Conservation (phyloP, 768 basidiomycete species). For the Lactarius hengduanensis region DNA sequence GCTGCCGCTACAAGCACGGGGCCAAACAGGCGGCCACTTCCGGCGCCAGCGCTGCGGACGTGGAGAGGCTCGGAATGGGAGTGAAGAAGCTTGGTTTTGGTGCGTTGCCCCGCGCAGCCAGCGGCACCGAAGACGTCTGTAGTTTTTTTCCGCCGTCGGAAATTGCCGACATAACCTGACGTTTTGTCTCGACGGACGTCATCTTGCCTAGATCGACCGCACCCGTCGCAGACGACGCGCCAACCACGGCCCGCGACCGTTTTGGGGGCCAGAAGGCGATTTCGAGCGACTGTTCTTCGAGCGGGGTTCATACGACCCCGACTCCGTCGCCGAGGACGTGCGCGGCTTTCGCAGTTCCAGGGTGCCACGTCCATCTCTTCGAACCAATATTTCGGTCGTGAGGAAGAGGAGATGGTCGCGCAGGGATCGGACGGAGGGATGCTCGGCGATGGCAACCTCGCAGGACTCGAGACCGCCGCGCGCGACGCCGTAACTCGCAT, state of each 20-base stretch:
- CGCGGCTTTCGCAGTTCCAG: conserved; percentile 78
- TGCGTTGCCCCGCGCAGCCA: conserved; percentile 65
- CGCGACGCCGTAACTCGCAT: conserved; percentile 73
- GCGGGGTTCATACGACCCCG: conserved; percentile 81
- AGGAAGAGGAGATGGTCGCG: conserved; percentile 58
- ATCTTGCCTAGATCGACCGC: conserved; percentile 22
- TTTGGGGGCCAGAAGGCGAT: conserved; percentile 94
- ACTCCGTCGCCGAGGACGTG: conserved; percentile 66
- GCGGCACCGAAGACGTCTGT: conserved; percentile 38
- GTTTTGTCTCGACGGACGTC: neutral
- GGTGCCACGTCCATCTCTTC: conserved; percentile 94
- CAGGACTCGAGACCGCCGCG: conserved; percentile 61
- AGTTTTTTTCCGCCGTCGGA: neutral
- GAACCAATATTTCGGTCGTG: conserved; percentile 93
- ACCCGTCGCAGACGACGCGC: conserved; percentile 52
- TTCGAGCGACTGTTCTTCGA: conserved; percentile 97
- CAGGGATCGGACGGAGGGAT: conserved; percentile 55
- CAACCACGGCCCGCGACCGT: conserved; percentile 82
- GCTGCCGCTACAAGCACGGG: conserved; percentile 37
- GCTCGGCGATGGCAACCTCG: conserved; percentile 48
- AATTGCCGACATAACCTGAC: neutral
- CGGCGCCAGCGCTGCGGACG: conserved; percentile 47
- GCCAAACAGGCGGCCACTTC: conserved; percentile 34
- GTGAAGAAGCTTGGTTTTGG: conserved; percentile 85
- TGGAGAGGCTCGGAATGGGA: conserved; percentile 62